Conservation (phyloP, 768 basidiomycete species). For the Lanmaoa pseudosensibilis region DNA sequence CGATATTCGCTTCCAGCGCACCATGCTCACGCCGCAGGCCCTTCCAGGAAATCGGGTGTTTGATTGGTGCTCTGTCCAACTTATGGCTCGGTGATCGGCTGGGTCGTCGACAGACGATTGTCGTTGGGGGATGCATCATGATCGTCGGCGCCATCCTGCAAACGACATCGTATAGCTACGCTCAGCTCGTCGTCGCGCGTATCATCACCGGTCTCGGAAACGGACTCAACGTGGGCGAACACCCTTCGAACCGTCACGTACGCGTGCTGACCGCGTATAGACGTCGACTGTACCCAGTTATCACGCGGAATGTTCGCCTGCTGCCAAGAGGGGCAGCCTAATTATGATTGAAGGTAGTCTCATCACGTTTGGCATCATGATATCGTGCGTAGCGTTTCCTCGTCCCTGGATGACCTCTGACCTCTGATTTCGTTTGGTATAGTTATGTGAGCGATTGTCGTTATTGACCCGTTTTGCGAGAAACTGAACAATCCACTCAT, state of each 20-base stretch:
- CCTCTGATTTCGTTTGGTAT: background rate
- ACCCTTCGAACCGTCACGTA: no score
- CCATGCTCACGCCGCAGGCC: background rate
- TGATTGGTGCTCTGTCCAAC: constrained; percentile 62
- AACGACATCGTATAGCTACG: constrained; percentile 53
- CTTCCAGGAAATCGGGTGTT: constrained; percentile 61
- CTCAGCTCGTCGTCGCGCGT: constrained; percentile 62
- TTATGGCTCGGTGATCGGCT: constrained; percentile 59
- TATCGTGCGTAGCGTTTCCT: constrained; percentile 45
- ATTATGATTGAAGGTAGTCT: constrained; percentile 67
- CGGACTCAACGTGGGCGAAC: constrained; percentile 50
- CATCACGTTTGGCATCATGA: constrained; percentile 63
- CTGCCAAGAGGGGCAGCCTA: constrained; percentile 56
- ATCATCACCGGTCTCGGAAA: constrained; percentile 65
- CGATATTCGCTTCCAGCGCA: background rate
- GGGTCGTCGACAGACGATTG: constrained; percentile 59
- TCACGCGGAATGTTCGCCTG: constrained; percentile 65
- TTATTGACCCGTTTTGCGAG: background rate
- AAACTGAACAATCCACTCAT: constrained; percentile 3
- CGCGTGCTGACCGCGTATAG: constrained; percentile 28
- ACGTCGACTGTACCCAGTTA: constrained; percentile 67
- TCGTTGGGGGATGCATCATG: constrained; percentile 59
- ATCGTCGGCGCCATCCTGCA: constrained; percentile 63
- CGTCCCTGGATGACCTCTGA: background rate
- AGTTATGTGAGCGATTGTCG: constrained; percentile 23